Base-by-base conservation (phyloP, 1,284 basidiomycete genomes). In the Moesziomyces globuligerus region DNA sequence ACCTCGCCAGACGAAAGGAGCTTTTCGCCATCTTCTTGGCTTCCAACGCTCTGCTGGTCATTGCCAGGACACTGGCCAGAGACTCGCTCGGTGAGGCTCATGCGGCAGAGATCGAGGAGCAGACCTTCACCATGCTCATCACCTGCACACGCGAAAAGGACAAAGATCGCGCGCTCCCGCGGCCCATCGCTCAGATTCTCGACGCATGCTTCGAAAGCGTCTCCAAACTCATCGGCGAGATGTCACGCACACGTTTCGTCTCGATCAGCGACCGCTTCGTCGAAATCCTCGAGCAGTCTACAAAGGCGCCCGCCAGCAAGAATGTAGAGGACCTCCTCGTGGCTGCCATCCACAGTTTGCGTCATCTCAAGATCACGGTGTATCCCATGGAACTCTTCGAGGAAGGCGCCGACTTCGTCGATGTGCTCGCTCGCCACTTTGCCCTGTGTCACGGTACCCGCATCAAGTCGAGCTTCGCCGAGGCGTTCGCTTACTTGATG, bases 361-460 rank as follows among this genome's bases (percentile, higher is more conserved):
- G 76, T 7, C 70, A 81, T 45, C 60, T 82, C 25, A 66, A 65
- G 37, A 78, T 82, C 61, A 79, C 75, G 9, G 72, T 94, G 34
- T 97, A 93, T 87, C 94, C 94, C 0, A 91, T 93, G 39, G 91
- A 94, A 78, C 89, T 90, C 3, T 94, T 97, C 64, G 94, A 97
- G 81, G 91, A 95, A 83, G 92, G 91, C 3, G 91, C 93, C 5
- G 94, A 97, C 72, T 96, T 97, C 75, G 85, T 97, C 82, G 89
- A 92, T 51, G 87, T 89, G 3, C 84, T 97, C 10, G 89, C 93
- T 0, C 90, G 89, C 61, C 89, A 90, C 1, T 97, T 93, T 78
- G 89, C 88, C 26, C 88, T 91, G 65, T 89, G 92, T 0, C 94
- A 94, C 75, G 94, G 94, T 9, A 86, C 89, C 49, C 87, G 89